Conservation (phyloP, 345 rosid genomes). For the Arabis alpina region DNA sequence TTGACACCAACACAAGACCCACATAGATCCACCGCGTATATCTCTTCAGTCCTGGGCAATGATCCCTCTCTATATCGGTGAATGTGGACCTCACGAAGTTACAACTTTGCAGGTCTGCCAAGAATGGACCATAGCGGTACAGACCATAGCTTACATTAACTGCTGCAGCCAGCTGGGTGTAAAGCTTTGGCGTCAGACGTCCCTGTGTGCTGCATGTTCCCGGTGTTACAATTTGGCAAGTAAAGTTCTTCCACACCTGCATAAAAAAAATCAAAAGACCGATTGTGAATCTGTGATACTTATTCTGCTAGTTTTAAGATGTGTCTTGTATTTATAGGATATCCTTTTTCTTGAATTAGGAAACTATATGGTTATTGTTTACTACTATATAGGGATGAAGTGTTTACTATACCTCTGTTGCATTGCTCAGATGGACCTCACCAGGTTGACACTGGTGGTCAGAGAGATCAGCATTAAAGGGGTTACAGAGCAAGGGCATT, state of each 20-base stretch:
- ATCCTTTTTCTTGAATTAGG: background rate
- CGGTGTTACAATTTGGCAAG: slow-evolving; percentile 53
- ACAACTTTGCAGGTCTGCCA: slow-evolving; percentile 73
- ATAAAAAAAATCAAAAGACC: slow-evolving; percentile 16
- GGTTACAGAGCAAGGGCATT: slow-evolving; percentile 83
- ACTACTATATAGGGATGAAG: too few relatives aligned
- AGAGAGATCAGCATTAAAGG: slow-evolving; percentile 70
- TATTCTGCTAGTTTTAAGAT: slow-evolving; percentile 8
- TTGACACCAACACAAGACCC: slow-evolving; percentile 77
- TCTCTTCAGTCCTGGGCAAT: slow-evolving; percentile 70
- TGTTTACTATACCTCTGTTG: slow-evolving; percentile 53
- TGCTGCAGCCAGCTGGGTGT: slow-evolving; percentile 67
- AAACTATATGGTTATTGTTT: background rate
- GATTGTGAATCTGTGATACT: background rate
- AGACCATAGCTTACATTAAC: slow-evolving; percentile 83
- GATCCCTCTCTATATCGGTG: slow-evolving; percentile 49
- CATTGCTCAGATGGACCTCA: slow-evolving; percentile 65
- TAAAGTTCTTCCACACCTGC: slow-evolving; percentile 72
- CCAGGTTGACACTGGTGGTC: slow-evolving; percentile 60
- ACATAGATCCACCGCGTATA: slow-evolving; percentile 75
- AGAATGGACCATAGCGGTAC: slow-evolving; percentile 79
- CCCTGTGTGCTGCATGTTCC: slow-evolving; percentile 75
- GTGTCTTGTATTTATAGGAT: slow-evolving; percentile 4
- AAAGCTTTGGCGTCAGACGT: slow-evolving; percentile 69
- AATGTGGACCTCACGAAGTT: slow-evolving; percentile 78